These are phyloP conservation scores for Lignosus rhinocerotis DNA, from an alignment of 1,284 basidiomycete species.

Conservation along the genomic window DNA sequence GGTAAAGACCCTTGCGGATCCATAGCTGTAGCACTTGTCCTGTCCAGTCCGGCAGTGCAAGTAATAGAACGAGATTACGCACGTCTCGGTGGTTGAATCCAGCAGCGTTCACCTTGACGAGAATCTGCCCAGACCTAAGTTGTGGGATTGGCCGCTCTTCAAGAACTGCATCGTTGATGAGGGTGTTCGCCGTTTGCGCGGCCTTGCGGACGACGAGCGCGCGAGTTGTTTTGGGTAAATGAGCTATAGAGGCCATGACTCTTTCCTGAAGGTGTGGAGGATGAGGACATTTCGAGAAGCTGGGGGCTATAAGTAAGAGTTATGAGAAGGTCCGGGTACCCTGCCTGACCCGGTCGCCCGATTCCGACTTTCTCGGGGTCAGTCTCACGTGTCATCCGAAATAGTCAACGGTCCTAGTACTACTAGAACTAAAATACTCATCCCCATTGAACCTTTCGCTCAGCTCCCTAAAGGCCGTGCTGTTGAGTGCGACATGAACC, in stretches of 20 bases:
- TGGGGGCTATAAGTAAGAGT: not conserved
- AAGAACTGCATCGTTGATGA: conserved; percentile 55
- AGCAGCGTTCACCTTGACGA: conserved; percentile 67
- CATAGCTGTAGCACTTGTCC: conserved; percentile 53
- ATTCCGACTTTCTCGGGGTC: not conserved
- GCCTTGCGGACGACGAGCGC: conserved; percentile 46
- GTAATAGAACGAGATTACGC: conserved; percentile 24
- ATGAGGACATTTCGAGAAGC: not conserved
- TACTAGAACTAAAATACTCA: not conserved
- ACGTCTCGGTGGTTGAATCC: conserved; percentile 85
- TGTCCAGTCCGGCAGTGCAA: not conserved
- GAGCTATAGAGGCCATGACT: conserved; percentile 9
- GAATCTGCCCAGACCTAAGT: conserved; percentile 56
- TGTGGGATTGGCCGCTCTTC: conserved; percentile 47
- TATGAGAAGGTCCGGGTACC: conserved; percentile 1
- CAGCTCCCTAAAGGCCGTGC: not conserved
- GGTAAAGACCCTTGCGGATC: conserved; percentile 74
- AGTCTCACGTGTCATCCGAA: conserved; percentile 1
- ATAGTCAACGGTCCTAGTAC: conserved; percentile 16
- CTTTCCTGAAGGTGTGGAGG: not conserved
- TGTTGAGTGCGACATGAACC: not conserved
- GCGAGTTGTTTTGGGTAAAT: conserved; percentile 27
- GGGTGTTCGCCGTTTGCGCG: conserved; percentile 31
- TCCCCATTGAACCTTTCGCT: not conserved
- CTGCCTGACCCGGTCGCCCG: conserved; percentile 1